phyloP scores from a whole-genome alignment of 208 protist species.

The Wallacemonas rigidus region DNA sequence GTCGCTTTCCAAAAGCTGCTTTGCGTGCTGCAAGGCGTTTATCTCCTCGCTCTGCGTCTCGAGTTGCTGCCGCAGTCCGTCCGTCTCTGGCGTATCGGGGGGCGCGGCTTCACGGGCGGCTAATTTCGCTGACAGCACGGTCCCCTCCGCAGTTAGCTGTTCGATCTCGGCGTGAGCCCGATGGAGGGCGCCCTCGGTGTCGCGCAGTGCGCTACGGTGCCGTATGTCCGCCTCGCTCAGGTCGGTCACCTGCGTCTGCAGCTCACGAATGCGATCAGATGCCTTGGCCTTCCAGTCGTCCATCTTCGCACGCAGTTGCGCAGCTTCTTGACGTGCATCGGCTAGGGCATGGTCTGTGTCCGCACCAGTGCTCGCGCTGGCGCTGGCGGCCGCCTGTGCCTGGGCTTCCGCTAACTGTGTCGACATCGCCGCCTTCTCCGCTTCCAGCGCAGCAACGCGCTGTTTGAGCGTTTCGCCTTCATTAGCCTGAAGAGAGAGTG shows the following conservation, averaged over 20 bases:
- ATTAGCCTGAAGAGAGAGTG: constrained; percentile 8
- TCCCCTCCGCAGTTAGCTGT: neutral
- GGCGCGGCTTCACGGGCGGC: neutral
- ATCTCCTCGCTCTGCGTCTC: neutral
- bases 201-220: neutral
- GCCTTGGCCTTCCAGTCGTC: neutral
- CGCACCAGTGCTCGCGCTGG: neutral
- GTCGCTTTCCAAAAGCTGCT: neutral
- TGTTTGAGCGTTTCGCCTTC: neutral
- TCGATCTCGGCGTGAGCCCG: neutral
- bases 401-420: neutral
- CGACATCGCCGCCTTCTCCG: neutral
- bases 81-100: neutral
- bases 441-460: constrained; percentile 1
- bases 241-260: neutral
- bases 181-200: neutral
- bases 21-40: neutral
- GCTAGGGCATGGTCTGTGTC: neutral
- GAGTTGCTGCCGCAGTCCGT: neutral
- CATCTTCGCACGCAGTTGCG: neutral
- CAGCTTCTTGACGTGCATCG: neutral
- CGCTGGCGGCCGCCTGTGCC: neutral
- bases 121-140: neutral
- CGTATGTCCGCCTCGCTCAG: neutral
- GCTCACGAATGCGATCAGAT: neutral